These are phyloP conservation scores for Oenanthe javanica DNA, from an alignment of 140 eudicot species.

Conservation along the genomic window DNA sequence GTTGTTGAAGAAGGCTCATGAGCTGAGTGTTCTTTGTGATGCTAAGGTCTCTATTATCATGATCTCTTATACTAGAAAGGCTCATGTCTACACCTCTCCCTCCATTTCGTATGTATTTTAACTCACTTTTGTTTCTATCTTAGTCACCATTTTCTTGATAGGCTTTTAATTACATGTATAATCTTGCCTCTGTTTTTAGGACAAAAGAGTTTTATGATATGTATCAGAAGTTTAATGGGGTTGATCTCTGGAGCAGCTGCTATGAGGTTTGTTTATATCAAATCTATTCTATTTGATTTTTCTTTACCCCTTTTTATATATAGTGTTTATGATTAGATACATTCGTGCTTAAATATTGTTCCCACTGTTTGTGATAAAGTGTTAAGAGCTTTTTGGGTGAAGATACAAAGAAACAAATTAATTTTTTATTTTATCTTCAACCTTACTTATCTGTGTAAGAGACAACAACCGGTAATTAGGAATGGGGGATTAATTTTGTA, in stretches of 20 bases:
- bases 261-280: not conserved
- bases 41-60: not conserved
- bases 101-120: not conserved
- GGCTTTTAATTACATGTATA: not conserved
- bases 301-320: not conserved
- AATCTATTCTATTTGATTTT: not conserved
- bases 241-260: not conserved
- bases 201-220: not conserved
- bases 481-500: not conserved
- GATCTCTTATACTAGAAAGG: not conserved
- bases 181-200: not conserved
- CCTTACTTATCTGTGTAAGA: not conserved
- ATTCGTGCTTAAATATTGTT: not conserved
- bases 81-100: not conserved
- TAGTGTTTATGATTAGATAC: not conserved
- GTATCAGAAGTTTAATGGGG: not conserved
- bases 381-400: not conserved
- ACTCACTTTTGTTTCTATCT: not conserved
- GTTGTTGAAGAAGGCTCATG: not conserved
- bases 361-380: not conserved
- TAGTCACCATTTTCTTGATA: not conserved
- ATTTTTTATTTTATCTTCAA: not conserved
- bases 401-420: not conserved
- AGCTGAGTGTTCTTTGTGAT: constrained; percentile 8
- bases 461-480: not conserved